These are phyloP conservation scores for Daldinia concentrica DNA, from an alignment of 495 filamentous ascomycete species.

Conservation along the genomic window DNA sequence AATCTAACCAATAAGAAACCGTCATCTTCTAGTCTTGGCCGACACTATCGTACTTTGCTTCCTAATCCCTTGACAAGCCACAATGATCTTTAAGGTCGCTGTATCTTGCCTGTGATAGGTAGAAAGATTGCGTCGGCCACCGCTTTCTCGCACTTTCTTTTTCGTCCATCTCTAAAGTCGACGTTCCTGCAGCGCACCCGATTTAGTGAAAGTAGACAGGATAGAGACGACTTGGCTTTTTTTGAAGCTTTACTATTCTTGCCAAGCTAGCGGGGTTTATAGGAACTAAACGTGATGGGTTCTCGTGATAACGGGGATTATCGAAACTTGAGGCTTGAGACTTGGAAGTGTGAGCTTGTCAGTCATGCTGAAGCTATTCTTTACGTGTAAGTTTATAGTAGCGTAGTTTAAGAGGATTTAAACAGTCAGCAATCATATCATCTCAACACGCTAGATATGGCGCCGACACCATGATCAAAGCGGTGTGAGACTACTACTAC, in stretches of 20 bases:
- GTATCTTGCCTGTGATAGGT: conserved; percentile 31
- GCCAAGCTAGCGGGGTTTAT: conserved; percentile 27
- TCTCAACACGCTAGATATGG: conserved; percentile 16
- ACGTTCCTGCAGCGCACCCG: conserved; percentile 33
- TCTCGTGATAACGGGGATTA: conserved; percentile 34
- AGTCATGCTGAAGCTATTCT: conserved; percentile 13
- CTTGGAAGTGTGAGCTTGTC: conserved; percentile 12
- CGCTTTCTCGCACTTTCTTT: conserved; percentile 39
- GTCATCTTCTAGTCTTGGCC: conserved; percentile 28
- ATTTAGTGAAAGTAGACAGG: conserved; percentile 22
- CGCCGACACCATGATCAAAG: conserved; percentile 11
- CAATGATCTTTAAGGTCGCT: conserved; percentile 21
- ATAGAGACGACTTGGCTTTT: conserved; percentile 21
- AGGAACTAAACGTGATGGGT: conserved; percentile 20
- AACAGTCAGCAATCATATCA: conserved; percentile 14
- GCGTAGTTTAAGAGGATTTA: conserved; percentile 9
- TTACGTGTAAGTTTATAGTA: conserved; percentile 19
- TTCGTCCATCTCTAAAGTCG: conserved; percentile 17
- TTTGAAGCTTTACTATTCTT: conserved; percentile 21
- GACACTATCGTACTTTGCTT: conserved; percentile 22
- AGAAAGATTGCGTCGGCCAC: conserved; percentile 26
- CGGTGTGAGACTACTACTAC: conserved; percentile 33
- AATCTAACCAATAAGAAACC: conserved; percentile 16
- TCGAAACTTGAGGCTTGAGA: conserved; percentile 23
- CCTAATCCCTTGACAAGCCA: conserved; percentile 16